phyloP scores from a whole-genome alignment of 352 stramenopile species.

The Phytophthora pini region DNA sequence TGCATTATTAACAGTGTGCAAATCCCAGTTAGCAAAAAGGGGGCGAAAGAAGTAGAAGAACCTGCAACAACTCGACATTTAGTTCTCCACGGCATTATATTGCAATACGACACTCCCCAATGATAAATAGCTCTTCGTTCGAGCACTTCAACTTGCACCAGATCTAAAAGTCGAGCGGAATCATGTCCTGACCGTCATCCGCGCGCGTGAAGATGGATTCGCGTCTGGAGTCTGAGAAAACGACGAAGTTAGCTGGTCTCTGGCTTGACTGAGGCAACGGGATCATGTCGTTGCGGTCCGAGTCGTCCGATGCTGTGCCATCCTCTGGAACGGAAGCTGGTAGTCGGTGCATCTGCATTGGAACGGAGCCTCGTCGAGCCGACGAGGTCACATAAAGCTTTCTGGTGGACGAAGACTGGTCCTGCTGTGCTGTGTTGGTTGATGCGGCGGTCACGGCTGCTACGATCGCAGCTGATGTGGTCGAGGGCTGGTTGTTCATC shows the following conservation, averaged over 20 bases:
- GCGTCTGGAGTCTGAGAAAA: slow-evolving; percentile 45
- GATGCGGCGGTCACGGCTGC: slow-evolving; percentile 26
- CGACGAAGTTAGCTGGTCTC: slow-evolving; percentile 30
- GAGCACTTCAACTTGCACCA: slow-evolving; percentile 34
- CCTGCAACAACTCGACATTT: neutral
- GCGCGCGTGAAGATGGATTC: slow-evolving; percentile 44
- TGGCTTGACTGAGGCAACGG: slow-evolving; percentile 25
- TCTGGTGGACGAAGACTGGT: slow-evolving; percentile 16
- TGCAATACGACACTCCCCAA: slow-evolving; percentile 30
- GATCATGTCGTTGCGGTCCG: slow-evolving; percentile 44
- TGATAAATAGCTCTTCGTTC: slow-evolving; percentile 53
- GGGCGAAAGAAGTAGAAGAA: too few species aligned
- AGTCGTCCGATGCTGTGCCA: slow-evolving; percentile 20
- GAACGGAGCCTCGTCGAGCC: slow-evolving; percentile 25
- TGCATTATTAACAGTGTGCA: neutral
- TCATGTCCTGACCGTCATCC: slow-evolving; percentile 49
- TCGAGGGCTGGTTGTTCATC: slow-evolving; percentile 26
- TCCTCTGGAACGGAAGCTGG: slow-evolving; percentile 28
- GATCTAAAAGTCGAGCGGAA: slow-evolving; percentile 43
- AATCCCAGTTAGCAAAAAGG: too few species aligned
- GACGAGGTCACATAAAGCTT: slow-evolving; percentile 23
- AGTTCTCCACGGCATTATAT: slow-evolving; percentile 19
- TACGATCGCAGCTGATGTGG: slow-evolving; percentile 33
- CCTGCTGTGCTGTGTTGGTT: slow-evolving; percentile 6
- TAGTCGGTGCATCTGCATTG: slow-evolving; percentile 22